These are phyloP conservation scores for Nicotiana otophora DNA, from an alignment of 257 asterid species.

Conservation along the genomic window DNA sequence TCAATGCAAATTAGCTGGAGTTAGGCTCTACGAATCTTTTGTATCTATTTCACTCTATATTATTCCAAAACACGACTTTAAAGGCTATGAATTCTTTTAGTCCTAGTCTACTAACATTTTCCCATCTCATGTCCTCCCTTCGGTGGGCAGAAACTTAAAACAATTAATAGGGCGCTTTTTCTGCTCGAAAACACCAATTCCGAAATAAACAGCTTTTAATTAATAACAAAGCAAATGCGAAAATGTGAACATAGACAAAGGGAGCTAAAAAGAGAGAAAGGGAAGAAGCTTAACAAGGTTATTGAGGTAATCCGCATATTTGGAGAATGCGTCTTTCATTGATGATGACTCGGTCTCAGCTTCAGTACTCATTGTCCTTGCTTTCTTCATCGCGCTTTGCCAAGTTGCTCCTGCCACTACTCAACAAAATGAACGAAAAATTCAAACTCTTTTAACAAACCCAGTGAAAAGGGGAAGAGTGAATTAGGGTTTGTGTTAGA, in stretches of 20 bases:
- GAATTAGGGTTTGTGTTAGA: neutral
- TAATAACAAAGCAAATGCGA: neutral
- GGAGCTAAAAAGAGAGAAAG: neutral
- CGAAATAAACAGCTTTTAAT: neutral
- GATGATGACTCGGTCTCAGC: conserved; percentile 29
- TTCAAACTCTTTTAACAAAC: neutral
- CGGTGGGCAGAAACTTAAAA: too few species aligned
- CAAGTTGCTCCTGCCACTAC: conserved; percentile 44
- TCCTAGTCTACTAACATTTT: neutral
- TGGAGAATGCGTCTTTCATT: conserved; percentile 63
- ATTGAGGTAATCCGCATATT: conserved; percentile 66
- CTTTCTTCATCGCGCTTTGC: conserved; percentile 42
- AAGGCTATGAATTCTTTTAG: neutral
- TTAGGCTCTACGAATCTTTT: neutral
- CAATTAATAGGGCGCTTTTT: neutral
- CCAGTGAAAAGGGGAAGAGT: neutral
- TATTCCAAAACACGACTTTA: neutral
- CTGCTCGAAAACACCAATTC: neutral
- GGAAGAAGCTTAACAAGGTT: conserved; percentile 38
- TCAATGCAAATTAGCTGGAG: neutral
- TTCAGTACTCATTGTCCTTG: conserved; percentile 41
- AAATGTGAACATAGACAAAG: neutral
- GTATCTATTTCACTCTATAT: neutral
- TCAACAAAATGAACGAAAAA: conserved; percentile 21
- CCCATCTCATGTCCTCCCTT: neutral